Percentiles rank a stretch among this genome's conserved stretches.
These are phyloP conservation scores for Isatis lusitanica DNA, from an alignment of 441 rosid species.

Conservation along the genomic window DNA sequence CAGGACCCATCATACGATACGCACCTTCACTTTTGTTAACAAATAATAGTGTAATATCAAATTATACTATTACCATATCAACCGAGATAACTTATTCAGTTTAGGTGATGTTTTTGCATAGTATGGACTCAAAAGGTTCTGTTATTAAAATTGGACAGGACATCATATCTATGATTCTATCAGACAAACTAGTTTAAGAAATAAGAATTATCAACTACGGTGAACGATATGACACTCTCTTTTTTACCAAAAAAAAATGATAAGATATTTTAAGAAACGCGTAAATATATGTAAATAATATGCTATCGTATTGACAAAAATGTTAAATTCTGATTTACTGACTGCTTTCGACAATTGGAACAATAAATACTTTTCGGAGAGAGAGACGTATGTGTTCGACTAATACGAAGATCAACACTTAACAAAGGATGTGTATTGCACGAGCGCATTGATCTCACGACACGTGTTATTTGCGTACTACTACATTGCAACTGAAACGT, in stretches of 20 bases:
- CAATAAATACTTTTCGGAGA: not conserved
- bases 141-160: no score
- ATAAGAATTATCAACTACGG: no score
- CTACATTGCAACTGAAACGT: constrained; percentile 10
- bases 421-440: constrained; percentile 6
- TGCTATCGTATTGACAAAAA: not conserved
- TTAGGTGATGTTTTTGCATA: not conserved
- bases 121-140: no score
- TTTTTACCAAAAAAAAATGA: no score
- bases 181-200: no score
- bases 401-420: not conserved
- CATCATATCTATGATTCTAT: no score
- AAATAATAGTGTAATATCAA: not conserved
- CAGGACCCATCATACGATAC: no score
- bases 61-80: not conserved
- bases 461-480: constrained; percentile 11
- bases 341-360: not conserved
- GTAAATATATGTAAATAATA: not conserved
- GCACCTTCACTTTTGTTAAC: not conserved
- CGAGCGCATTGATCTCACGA: not conserved
- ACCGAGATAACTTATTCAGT: not conserved
- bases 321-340: no score
- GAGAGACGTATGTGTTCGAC: constrained; percentile 9
- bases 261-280: no score
- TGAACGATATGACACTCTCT: no score